Base-by-base conservation (phyloP, 768 basidiomycete genomes). In the Pulveroboletus sp. region DNA sequence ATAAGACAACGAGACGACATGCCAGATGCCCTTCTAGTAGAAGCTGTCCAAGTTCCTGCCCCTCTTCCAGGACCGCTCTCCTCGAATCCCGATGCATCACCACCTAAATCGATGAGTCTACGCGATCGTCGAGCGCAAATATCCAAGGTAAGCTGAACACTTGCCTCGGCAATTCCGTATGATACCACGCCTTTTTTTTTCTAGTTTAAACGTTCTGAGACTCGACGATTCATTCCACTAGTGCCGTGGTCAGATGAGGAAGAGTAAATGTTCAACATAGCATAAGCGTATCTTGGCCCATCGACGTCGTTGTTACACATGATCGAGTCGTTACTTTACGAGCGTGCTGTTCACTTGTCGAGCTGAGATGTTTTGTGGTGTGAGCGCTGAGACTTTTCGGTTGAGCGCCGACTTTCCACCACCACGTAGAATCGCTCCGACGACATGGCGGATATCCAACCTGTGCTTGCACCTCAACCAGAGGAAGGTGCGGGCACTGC, bases 381-480 rank as follows among this genome's bases (percentile, higher is more conserved):
- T 42, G 40, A 28, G 1, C 30, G n/a, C 41, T 30, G 41, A 17
- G 26, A 18, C 28, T 8, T 30, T 42, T 40, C 18, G 18, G 28
- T 28, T n/a, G 27, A 38, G 52, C 39, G 9, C 8, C 42, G 10
- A 33, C 18, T 21, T 1, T 15, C 39, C 40, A 41, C 15, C 35
- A 49, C 50, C 18, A 39, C 48, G 24, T 18, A 11, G n/a, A 26
- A 26, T 8, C 27, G 6, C 9, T 9, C 8, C 40, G 5, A 15
- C 48, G 21, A 18, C 47, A 74, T 64, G 73, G 61, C 57, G 46
- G 69, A 57, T 45, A 62, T 47, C 38, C 70, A 62, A 56, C 71
- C 55, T 45, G 68, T 50, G 43, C 71, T 76, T 45, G 74, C 76
- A 15, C 71, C 74, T 1, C 72, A 52, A 27, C 47, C 70, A 46